Conservation (phyloP, 352 stramenopile genomes). For the Pythium oligandrum region DNA sequence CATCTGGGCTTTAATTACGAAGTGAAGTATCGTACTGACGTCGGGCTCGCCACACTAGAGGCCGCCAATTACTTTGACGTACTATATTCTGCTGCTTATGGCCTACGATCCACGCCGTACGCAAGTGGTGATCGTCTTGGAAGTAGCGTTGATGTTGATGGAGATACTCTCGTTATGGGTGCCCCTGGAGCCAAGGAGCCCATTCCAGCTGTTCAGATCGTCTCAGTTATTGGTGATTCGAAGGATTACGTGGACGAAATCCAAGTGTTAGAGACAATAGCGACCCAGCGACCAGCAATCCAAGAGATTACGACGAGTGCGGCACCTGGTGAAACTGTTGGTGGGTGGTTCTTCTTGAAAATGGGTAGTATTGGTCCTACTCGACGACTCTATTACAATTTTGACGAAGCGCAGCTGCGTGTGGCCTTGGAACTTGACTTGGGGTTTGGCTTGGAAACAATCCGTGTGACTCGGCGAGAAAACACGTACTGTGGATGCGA, state of each 20-base stretch:
- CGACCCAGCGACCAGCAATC: conserved; percentile 48
- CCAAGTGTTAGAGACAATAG: conserved; percentile 53
- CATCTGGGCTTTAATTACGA: conserved; percentile 65
- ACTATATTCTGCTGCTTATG: conserved; percentile 67
- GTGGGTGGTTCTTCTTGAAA: conserved; percentile 69
- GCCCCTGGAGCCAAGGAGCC: conserved; percentile 49
- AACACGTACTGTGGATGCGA: conserved; percentile 75
- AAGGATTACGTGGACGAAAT: conserved; percentile 63
- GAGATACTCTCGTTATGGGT: conserved; percentile 64
- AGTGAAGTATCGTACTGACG: conserved; percentile 47
- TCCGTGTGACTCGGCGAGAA: conserved; percentile 41
- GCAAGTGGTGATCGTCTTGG: conserved; percentile 55
- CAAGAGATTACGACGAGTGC: conserved; percentile 70
- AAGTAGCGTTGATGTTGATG: conserved; percentile 61
- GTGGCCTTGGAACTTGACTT: conserved; percentile 75
- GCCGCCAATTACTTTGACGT: conserved; percentile 55
- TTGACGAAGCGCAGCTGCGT: conserved; percentile 56
- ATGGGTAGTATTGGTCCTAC: conserved; percentile 48
- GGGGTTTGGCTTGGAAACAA: conserved; percentile 52
- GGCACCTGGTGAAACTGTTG: conserved; percentile 54
- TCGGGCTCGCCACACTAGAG: conserved; percentile 35
- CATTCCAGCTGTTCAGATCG: conserved; percentile 66
- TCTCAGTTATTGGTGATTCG: conserved; percentile 47
- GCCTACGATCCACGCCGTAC: conserved; percentile 53
- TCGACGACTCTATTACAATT: conserved; percentile 58